Evolutionary conservation across 768 basidiomycete species (phyloP), one percentile per base, ranked within the genome.

Genomic region (Pulveroboletus sp.): DNA sequence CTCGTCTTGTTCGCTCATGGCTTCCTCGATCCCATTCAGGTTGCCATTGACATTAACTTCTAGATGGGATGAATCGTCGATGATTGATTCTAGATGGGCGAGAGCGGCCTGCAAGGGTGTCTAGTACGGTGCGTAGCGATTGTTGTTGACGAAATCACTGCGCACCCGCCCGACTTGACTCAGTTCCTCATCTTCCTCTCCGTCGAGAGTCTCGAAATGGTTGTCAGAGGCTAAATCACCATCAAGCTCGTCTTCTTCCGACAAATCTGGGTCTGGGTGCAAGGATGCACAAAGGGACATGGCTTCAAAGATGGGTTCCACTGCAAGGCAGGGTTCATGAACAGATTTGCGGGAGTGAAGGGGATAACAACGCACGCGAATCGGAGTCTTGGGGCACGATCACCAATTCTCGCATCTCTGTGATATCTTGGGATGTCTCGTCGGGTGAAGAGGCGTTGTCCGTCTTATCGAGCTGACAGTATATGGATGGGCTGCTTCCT

Each of bases 141-240:
- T 77, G 75, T 84, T 69, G 74, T 84, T 84, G 71, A 78, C 61
- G 68, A 87, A 87, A 87, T 87, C 80, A 68, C 84, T 89, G 87
- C 92, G 88, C 85, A 92, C 90, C 86, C 88, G 83, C 74, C 92
- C 92, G 56, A 86, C 87, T 72, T 86, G 84, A 67, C 84, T 88
- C 56, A 93, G 78, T 69, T 93, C 88, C 59, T 90, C 74, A 19
- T 71, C 77, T 47, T 76, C 82, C 40, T 77, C 75, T 4, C 72
- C 71, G 5, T 74, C 75, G 63, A 90, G 85, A 1, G 74, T 71
- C 51, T 75, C 71, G 49, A 78, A 75, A 11, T 44, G 56, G 27
- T 72, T 70, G 7, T 74, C 58, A 58, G 85, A 78, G 51, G 83
- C 67, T 57, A 85, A 78, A 49, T 78, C 73, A 12, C 79, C 74